Percentiles rank a stretch among this genome's conserved stretches.
Conservation (phyloP, 1,284 basidiomycete species). For the Phellopilus nigrolimitatus region DNA sequence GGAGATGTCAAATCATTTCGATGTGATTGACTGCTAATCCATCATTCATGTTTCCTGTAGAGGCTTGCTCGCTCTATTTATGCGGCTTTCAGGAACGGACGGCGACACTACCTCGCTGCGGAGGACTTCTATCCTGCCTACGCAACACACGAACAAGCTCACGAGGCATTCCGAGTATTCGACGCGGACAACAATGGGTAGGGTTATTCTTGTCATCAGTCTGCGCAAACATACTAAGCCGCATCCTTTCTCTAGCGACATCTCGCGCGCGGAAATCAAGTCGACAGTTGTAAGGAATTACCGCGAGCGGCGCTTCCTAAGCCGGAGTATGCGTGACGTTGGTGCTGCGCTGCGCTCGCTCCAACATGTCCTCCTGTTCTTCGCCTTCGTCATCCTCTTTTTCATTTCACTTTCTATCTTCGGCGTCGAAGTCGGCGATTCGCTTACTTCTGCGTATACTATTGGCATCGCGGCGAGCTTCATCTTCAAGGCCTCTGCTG, state of each 20-base stretch:
- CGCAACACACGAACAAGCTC: constrained; percentile 47
- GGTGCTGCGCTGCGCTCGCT: constrained; percentile 58
- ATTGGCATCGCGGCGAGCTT: constrained; percentile 68
- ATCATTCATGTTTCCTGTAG: constrained; percentile 23
- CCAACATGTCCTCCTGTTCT: constrained; percentile 54
- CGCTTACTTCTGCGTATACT: constrained; percentile 64
- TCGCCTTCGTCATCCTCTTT: constrained; percentile 60
- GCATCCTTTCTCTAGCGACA: constrained; percentile 36
- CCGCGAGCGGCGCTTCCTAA: constrained; percentile 68
- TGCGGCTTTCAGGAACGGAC: constrained; percentile 50
- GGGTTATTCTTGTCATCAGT: not conserved
- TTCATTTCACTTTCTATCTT: constrained; percentile 72
- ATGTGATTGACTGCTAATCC: not conserved
- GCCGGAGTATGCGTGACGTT: constrained; percentile 69
- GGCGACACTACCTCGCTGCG: constrained; percentile 57
- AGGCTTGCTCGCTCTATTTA: constrained; percentile 70
- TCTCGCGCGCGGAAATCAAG: constrained; percentile 76
- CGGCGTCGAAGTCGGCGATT: constrained; percentile 54
- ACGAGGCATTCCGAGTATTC: constrained; percentile 70
- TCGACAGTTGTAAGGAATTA: constrained; percentile 65
- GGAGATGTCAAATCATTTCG: constrained; percentile 14
- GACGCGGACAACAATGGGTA: constrained; percentile 69
- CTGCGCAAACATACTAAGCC: not conserved
- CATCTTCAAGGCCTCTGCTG: constrained; percentile 69
- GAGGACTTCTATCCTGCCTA: constrained; percentile 72